phyloP scores from a whole-genome alignment of 805 yeast genomes.

The Pichia exigua region DNA sequence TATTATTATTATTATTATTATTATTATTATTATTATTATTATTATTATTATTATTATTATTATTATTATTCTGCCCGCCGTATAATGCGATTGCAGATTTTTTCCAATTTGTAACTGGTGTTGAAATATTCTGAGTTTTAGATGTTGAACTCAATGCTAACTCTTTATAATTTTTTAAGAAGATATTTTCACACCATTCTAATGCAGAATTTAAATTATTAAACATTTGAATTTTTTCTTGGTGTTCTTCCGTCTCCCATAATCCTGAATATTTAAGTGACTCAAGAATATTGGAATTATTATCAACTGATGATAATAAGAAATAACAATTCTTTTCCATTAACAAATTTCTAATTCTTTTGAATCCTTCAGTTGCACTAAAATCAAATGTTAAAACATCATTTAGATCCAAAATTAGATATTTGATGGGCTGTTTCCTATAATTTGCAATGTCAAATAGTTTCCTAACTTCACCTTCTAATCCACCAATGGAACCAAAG shows the following conservation, averaged over 20 bases:
- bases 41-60: constrained; percentile 1
- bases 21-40: neutral
- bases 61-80: neutral
- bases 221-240: constrained; percentile 52
- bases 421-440: constrained; percentile 58
- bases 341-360: constrained; percentile 73
- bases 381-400: constrained; percentile 79
- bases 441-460: constrained; percentile 51
- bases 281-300: constrained; percentile 55
- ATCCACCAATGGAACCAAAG: constrained; percentile 91
- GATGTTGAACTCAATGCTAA: constrained; percentile 1
- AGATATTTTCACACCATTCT: constrained; percentile 95
- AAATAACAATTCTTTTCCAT: constrained; percentile 62
- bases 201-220: constrained; percentile 77
- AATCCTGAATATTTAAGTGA: constrained; percentile 81
- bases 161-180: constrained; percentile 54
- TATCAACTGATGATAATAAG: constrained; percentile 70
- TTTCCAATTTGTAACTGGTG: neutral
- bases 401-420: constrained; percentile 76
- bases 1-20: neutral
- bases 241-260: constrained; percentile 44
- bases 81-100: neutral
- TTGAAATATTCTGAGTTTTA: neutral
- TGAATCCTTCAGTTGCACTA: constrained; percentile 93
- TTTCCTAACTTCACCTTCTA: constrained; percentile 66